These are phyloP conservation scores for Kalmusia sp. DNA, from an alignment of 2,329 filamentous ascomycete species.

Conservation along the genomic window DNA sequence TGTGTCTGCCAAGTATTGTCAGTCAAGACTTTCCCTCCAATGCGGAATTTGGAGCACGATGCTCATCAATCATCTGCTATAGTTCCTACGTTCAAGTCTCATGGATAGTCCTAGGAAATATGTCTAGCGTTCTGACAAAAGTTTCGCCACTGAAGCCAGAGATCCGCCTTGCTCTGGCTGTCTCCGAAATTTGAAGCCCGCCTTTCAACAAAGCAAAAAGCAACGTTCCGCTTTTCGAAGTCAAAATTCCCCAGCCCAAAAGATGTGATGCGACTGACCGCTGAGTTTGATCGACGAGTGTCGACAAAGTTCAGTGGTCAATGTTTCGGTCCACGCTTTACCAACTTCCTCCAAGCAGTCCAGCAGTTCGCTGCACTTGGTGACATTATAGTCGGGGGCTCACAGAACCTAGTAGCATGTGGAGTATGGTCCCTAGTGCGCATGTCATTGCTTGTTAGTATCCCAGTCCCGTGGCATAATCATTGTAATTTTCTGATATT, in stretches of 20 bases:
- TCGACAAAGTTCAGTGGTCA: constrained; percentile 23
- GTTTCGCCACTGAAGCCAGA: constrained; percentile 42
- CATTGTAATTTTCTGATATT: constrained; percentile 30
- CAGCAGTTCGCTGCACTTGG: constrained; percentile 53
- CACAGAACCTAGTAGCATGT: constrained; percentile 53
- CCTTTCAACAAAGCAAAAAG: constrained; percentile 48
- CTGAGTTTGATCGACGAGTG: constrained; percentile 43
- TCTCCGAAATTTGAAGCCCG: constrained; percentile 50
- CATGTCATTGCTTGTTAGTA: constrained; percentile 47
- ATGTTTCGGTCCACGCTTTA: constrained; percentile 51
- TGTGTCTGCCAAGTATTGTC: no score
- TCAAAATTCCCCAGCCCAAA: constrained; percentile 18
- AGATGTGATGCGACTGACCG: constrained; percentile 52
- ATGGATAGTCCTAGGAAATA: no score
- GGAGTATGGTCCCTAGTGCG: constrained; percentile 54
- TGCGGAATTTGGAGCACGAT: no score
- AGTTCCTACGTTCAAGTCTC: constrained; percentile 5
- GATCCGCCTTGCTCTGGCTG: constrained; percentile 49
- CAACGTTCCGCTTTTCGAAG: constrained; percentile 29
- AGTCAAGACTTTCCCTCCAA: no score
- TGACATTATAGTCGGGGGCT: constrained; percentile 49
- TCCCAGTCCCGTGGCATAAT: constrained; percentile 41
- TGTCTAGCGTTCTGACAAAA: constrained; percentile 16
- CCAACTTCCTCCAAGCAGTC: constrained; percentile 47
- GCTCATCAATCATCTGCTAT: background rate